Evolutionary conservation across 768 basidiomycete species (phyloP), one percentile per base, ranked within the genome.

Genomic region (Peribolospora kevripleyi): DNA sequence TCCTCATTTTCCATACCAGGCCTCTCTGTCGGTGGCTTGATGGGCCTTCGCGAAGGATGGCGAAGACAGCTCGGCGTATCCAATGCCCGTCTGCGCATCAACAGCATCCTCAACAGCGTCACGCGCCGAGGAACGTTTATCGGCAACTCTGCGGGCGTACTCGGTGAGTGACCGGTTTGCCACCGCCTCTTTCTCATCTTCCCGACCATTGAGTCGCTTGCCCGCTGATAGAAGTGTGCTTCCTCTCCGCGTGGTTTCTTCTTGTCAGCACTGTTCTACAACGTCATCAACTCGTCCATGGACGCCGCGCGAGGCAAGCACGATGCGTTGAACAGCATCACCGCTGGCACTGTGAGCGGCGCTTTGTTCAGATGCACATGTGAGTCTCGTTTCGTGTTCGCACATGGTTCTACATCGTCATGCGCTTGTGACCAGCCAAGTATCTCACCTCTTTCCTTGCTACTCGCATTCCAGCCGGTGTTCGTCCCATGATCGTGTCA

Each of bases 111-210:
- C 61, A 98, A 97, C 74, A 84, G 86, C 66, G 79, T 91, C 67
- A 97, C 93, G 58, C 74, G 91, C 71, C 77, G 93, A 70, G 93
- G 93, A 41, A 91, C 86, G 49, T 93, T 91, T 71, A 81, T 93
- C 70, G 93, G 88, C 65, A 98, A 97, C 73, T 93, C 87, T 65
- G 84, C 90, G 67, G 93, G 93, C 67, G 84, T 95, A 59, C 73
- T 97, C 59, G 93, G 93, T 95, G 64, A 69, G 84, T 76, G 11
- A 41, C 13, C 67, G 60, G 57, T 58, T 60, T 64, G 56, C 58
- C 60, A 57, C 58, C 68, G 62, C 59, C 42, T 43, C 63, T 65
- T 64, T 65, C 64, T 68, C 65, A 66, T 67, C 66, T 68, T 61
- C 72, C 69, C 65, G 64, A 64, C 52, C 37, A 45, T 57, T 54